A percentile compares a stretch with the other conserved stretches of the same genome.
Evolutionary conservation across 176 grass and related monocot species (phyloP).

Genomic region (Otatea glauca): DNA sequence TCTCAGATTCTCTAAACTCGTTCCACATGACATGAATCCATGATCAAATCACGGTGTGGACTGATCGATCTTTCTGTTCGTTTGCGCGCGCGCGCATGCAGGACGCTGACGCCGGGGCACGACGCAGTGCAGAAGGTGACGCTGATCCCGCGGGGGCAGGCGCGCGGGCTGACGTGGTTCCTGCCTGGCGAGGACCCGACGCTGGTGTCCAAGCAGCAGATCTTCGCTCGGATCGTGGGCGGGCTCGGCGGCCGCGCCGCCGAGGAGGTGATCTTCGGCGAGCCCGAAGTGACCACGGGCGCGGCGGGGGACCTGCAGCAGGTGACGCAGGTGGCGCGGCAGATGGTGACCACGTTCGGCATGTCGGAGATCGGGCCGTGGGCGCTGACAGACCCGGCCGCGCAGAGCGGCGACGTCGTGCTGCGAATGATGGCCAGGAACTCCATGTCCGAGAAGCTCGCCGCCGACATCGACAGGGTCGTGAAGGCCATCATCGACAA

Average conservation of each 20-base stretch:
- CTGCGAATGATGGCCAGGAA: conserved; percentile 80
- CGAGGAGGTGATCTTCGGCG: conserved; percentile 84
- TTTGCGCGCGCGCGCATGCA: conserved; percentile 15
- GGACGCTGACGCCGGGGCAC: conserved; percentile 74
- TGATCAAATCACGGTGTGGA: background rate
- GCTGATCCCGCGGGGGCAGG: conserved; percentile 74
- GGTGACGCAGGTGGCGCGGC: conserved; percentile 73
- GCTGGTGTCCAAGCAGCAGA: conserved; percentile 71
- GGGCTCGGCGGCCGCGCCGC: conserved; percentile 78
- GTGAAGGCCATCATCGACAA: conserved; percentile 66
- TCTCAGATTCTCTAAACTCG: background rate
- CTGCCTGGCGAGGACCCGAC: conserved; percentile 61
- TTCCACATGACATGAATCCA: background rate
- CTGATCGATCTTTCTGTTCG: background rate
- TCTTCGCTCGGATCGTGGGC: conserved; percentile 80
- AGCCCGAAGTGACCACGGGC: conserved; percentile 81
- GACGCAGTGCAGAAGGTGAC: conserved; percentile 87
- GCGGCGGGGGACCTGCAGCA: conserved; percentile 84
- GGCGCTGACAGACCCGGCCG: conserved; percentile 55
- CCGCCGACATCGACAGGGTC: conserved; percentile 64
- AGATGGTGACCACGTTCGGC: conserved; percentile 82
- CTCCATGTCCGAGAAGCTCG: conserved; percentile 77
- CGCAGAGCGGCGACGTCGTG: conserved; percentile 71
- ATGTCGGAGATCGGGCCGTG: conserved; percentile 88
- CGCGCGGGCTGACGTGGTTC: conserved; percentile 80